phyloP scores from a whole-genome alignment of 2,329 filamentous ascomycete genomes.

The Venturia carpophila region DNA sequence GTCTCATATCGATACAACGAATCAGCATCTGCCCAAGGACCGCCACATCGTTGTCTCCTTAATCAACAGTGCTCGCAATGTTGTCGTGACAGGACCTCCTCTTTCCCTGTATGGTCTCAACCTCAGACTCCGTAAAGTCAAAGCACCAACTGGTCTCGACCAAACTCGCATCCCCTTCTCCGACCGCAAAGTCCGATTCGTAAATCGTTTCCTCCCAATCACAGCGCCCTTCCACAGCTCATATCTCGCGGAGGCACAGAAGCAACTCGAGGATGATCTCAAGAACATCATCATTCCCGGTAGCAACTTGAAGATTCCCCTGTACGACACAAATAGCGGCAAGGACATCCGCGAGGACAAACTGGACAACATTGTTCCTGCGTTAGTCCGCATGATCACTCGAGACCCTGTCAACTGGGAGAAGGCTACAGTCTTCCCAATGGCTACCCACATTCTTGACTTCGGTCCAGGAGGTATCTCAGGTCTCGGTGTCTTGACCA shows the following conservation, averaged over 20 bases:
- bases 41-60: constrained; percentile 92
- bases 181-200: constrained; percentile 91
- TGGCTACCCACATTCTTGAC: constrained; percentile 89
- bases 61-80: constrained; percentile 92
- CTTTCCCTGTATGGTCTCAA: constrained; percentile 96
- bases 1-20: constrained; percentile 93
- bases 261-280: constrained; percentile 78
- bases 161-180: constrained; percentile 92
- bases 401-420: constrained; percentile 95
- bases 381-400: constrained; percentile 86
- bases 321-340: constrained; percentile 85
- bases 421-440: constrained; percentile 80
- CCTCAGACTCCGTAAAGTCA: constrained; percentile 88
- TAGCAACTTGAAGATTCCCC: constrained; percentile 67
- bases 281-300: constrained; percentile 71
- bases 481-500: constrained; percentile 88
- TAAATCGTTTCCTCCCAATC: constrained; percentile 94
- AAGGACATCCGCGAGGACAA: constrained; percentile 68
- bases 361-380: constrained; percentile 70
- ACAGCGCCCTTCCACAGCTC: constrained; percentile 98
- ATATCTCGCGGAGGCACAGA: constrained; percentile 75
- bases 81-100: constrained; percentile 92
- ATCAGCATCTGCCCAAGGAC: constrained; percentile 87
- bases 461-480: constrained; percentile 97
- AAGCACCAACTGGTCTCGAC: constrained; percentile 93